Percentiles rank a stretch among this genome's conserved stretches.
These are phyloP conservation scores for Purshia tridentata DNA, from an alignment of 306 rosid genomes.

Conservation along the genomic window DNA sequence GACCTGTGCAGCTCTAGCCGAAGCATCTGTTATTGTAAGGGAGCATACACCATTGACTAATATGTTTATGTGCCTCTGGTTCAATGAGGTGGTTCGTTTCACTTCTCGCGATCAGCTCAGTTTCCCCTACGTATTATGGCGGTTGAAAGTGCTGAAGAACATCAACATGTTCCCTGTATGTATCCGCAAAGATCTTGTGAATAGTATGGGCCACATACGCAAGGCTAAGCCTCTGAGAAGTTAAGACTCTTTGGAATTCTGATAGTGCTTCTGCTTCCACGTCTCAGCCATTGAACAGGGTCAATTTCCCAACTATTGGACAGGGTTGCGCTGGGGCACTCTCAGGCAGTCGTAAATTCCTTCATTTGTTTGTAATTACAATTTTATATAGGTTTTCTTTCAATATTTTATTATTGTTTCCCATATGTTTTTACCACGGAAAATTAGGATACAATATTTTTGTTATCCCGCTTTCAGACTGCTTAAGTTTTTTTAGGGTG, in stretches of 20 bases:
- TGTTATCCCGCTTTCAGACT: no score
- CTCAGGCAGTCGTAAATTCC: slow-evolving; percentile 1
- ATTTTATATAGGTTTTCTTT: not conserved
- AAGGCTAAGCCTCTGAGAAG: slow-evolving; percentile 78
- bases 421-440: no score
- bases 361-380: slow-evolving; percentile 8
- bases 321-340: not conserved
- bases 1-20: slow-evolving; percentile 69
- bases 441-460: no score
- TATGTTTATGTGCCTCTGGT: slow-evolving; percentile 87
- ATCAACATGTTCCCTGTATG: slow-evolving; percentile 87
- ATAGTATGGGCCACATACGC: slow-evolving; percentile 93
- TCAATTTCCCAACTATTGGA: not conserved
- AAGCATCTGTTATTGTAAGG: slow-evolving; percentile 88
- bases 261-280: slow-evolving; percentile 4
- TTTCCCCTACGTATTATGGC: slow-evolving; percentile 91
- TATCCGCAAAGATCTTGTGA: slow-evolving; percentile 93
- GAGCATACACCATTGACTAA: slow-evolving; percentile 67
- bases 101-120: slow-evolving; percentile 96
- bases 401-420: no score
- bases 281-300: not conserved
- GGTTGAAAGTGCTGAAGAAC: slow-evolving; percentile 58
- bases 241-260: slow-evolving; percentile 27
- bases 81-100: slow-evolving; percentile 89
- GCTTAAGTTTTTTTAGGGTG: no score